Conservation (phyloP, 2,329 filamentous ascomycete species). For the Pseudogymnoascus sp. region DNA sequence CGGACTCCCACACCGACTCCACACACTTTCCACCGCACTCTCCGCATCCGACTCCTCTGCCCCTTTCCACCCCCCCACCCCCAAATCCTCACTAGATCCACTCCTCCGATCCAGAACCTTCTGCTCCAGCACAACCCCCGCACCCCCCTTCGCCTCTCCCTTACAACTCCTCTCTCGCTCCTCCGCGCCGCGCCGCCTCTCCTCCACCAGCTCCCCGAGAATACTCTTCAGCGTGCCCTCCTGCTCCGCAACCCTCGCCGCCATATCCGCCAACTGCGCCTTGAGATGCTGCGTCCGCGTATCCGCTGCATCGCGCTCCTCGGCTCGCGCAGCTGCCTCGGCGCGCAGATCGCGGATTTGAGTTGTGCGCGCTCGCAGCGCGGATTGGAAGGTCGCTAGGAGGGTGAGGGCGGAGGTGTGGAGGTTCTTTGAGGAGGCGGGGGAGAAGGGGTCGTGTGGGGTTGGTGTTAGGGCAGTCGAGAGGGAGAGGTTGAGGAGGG, state of each 20-base stretch:
- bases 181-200: conserved; percentile 34
- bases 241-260: conserved; percentile 42
- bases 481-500: neutral
- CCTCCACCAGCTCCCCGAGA: conserved; percentile 41
- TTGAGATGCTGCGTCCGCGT: conserved; percentile 45
- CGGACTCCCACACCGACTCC: neutral
- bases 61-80: neutral
- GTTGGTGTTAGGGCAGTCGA: conserved; percentile 22
- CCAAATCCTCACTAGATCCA: neutral
- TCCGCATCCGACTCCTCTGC: neutral
- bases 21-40: neutral
- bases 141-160: neutral
- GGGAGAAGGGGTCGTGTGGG: conserved; percentile 45
- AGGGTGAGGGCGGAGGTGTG: conserved; percentile 48
- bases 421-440: conserved; percentile 52
- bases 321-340: conserved; percentile 44
- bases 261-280: conserved; percentile 52
- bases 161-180: conserved; percentile 17
- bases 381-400: conserved; percentile 46
- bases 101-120: neutral
- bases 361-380: conserved; percentile 45
- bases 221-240: conserved; percentile 42
- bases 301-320: conserved; percentile 48
- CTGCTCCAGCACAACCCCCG: conserved; percentile 13
- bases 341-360: conserved; percentile 42